Conservation (phyloP, 1,139 yeast species). For the Lodderomyces theae region DNA sequence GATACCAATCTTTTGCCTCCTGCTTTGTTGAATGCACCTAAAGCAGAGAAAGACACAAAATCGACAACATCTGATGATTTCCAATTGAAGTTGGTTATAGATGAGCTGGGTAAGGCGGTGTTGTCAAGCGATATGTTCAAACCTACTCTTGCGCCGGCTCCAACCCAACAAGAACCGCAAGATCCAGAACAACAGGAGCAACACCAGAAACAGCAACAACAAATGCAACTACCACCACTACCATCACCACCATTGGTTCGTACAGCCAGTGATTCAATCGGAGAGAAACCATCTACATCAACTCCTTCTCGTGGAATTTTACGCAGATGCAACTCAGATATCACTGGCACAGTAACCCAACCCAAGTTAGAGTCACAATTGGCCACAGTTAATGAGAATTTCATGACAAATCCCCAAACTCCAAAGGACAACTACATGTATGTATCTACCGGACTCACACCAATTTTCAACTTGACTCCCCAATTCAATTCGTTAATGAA, state of each 20-base stretch:
- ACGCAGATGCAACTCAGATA: conserved; percentile 34
- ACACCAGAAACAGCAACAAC: too few relatives aligned
- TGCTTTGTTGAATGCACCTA: conserved; percentile 17
- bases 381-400: conserved; percentile 20
- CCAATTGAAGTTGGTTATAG: conserved; percentile 37
- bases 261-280: conserved; percentile 3
- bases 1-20: conserved; percentile 32
- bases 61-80: conserved; percentile 22
- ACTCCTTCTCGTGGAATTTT: conserved; percentile 18
- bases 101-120: conserved; percentile 48
- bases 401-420: conserved; percentile 28
- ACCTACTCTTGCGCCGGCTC: too few relatives aligned
- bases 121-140: conserved; percentile 24
- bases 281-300: conserved; percentile 5
- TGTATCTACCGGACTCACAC: conserved; percentile 34
- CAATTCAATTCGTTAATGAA: conserved; percentile 45
- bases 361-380: conserved; percentile 8
- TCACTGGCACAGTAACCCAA: conserved; percentile 20
- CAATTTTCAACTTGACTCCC: conserved; percentile 41
- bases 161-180: too few relatives aligned
- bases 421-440: conserved; percentile 36
- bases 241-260: background rate
- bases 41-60: background rate
- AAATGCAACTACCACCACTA: conserved; percentile 4
- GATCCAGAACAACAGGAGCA: too few relatives aligned